Conservation (phyloP, 2,329 filamentous ascomycete species). For the Daldinia eschscholtzii region DNA sequence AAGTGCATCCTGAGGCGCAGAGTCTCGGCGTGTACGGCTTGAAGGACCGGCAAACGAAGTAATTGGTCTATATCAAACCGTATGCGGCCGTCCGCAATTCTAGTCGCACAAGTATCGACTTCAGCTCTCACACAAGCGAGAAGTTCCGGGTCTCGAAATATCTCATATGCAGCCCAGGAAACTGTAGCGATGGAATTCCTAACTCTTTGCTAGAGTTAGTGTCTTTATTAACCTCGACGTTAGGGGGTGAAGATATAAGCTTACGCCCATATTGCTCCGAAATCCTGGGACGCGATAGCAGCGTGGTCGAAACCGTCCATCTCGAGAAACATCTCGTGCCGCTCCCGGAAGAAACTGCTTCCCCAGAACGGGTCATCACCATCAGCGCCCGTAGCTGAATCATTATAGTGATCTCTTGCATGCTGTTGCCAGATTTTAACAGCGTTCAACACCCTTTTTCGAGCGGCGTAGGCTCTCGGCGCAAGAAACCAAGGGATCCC, state of each 20-base stretch:
- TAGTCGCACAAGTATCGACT: constrained; percentile 39
- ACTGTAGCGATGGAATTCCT: constrained; percentile 44
- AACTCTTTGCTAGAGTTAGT: constrained; percentile 40
- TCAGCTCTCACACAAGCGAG: constrained; percentile 43
- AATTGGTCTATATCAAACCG: constrained; percentile 44
- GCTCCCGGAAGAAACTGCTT: constrained; percentile 47
- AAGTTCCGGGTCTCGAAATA: constrained; percentile 46
- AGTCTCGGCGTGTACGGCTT: constrained; percentile 50
- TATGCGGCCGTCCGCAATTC: constrained; percentile 32
- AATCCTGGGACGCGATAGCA: constrained; percentile 47
- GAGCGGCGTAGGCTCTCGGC: constrained; percentile 45
- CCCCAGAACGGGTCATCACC: constrained; percentile 49
- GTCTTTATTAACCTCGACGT: constrained; percentile 2
- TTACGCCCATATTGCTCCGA: constrained; percentile 50
- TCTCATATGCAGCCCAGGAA: constrained; percentile 46
- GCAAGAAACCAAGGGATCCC: constrained; percentile 47
- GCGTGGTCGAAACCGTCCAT: constrained; percentile 47
- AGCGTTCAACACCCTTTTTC: constrained; percentile 43
- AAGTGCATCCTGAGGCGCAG: constrained; percentile 51
- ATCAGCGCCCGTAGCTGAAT: constrained; percentile 32
- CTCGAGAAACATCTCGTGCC: constrained; percentile 45
- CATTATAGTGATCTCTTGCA: constrained; percentile 43
- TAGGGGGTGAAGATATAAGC: constrained; percentile 12
- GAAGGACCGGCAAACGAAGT: constrained; percentile 45
- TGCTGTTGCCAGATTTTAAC: constrained; percentile 46